phyloP scores from a whole-genome alignment of 2,329 filamentous ascomycete species.

The Clarireedia homoeocarpa region DNA sequence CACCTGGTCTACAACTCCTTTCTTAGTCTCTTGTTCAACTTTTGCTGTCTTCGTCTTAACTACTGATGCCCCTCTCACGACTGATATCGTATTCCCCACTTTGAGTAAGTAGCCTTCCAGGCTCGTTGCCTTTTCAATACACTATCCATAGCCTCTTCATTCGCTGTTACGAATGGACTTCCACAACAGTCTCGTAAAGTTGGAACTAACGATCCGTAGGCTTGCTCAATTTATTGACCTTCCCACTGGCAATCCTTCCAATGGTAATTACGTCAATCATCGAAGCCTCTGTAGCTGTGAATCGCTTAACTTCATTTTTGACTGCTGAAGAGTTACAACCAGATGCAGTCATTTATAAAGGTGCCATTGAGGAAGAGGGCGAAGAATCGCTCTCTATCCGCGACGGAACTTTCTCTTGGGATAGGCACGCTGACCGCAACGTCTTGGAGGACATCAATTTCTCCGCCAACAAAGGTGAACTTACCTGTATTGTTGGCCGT shows the following conservation, averaged over 20 bases:
- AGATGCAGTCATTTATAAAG: slow-evolving; percentile 67
- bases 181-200: too few relatives aligned
- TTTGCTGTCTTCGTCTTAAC: slow-evolving; percentile 92
- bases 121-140: too few relatives aligned
- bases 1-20: slow-evolving; percentile 95
- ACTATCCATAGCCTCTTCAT: too few relatives aligned
- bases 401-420: slow-evolving; percentile 90
- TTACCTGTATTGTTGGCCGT: slow-evolving; percentile 86
- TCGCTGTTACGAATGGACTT: too few relatives aligned
- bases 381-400: slow-evolving; percentile 80
- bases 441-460: slow-evolving; percentile 80
- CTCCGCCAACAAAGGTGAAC: slow-evolving; percentile 82
- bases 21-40: slow-evolving; percentile 93
- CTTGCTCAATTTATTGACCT: slow-evolving; percentile 92
- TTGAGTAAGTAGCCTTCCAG: slow-evolving; percentile 40
- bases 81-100: slow-evolving; percentile 92
- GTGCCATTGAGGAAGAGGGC: slow-evolving; percentile 64
- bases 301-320: slow-evolving; percentile 77
- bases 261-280: slow-evolving; percentile 98
- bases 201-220: too few relatives aligned
- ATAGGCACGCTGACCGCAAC: slow-evolving; percentile 65
- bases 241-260: slow-evolving; percentile 85
- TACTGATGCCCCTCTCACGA: slow-evolving; percentile 71
- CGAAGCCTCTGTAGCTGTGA: slow-evolving; percentile 88
- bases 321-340: slow-evolving; percentile 81